Evolutionary conservation across 1,139 yeast species (phyloP).

Genomic region (Diutina siamensis): DNA sequence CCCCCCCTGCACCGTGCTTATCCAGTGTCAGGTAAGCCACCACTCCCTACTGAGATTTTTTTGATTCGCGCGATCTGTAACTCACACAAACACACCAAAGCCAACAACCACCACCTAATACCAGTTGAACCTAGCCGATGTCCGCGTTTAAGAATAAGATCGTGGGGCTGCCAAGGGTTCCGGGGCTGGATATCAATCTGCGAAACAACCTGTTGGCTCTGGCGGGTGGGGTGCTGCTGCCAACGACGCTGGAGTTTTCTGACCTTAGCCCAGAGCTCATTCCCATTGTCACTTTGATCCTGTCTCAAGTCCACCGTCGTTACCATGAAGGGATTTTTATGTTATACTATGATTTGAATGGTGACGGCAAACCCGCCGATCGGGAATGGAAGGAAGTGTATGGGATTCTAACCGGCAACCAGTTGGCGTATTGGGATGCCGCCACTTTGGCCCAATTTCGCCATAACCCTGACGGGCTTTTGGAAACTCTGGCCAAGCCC

Average conservation of each 20-base stretch:
- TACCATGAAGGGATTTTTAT: constrained; percentile 67
- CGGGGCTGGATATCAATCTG: background rate
- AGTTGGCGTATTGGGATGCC: constrained; percentile 89
- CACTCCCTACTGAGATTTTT: no score
- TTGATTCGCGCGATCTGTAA: no score
- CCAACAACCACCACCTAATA: no score
- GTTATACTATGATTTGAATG: constrained; percentile 59
- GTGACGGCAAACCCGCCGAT: constrained; percentile 78
- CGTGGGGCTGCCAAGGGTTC: background rate
- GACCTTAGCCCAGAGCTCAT: constrained; percentile 45
- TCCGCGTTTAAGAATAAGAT: background rate
- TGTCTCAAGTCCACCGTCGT: constrained; percentile 64
- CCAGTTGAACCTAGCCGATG: background rate
- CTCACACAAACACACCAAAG: no score
- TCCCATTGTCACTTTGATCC: constrained; percentile 61
- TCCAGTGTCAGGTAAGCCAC: no score
- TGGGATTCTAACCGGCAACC: constrained; percentile 84
- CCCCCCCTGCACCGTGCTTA: no score
- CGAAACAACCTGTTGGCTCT: background rate
- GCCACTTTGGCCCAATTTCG: constrained; percentile 50
- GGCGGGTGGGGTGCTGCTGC: background rate
- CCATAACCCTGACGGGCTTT: constrained; percentile 36
- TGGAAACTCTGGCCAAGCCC: constrained; percentile 60
- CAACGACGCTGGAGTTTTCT: background rate
- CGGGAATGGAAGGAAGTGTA: constrained; percentile 88